phyloP scores from a whole-genome alignment of 2,329 filamentous ascomycete species.

The Hypoxylon sp. region DNA sequence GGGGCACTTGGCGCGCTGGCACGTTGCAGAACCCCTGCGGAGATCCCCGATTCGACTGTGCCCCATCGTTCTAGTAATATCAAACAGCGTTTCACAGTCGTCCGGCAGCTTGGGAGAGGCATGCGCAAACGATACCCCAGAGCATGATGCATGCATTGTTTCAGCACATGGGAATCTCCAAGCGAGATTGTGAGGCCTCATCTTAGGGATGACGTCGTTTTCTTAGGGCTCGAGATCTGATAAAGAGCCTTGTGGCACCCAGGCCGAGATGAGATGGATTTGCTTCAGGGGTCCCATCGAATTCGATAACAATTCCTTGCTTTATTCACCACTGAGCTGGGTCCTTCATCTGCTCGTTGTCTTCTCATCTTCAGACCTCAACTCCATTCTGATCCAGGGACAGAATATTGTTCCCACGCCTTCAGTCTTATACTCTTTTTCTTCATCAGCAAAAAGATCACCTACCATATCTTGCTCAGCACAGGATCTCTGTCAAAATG shows the following conservation, averaged over 20 bases:
- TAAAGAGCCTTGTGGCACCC: constrained; percentile 27
- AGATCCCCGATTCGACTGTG: constrained; percentile 19
- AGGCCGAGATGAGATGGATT: constrained; percentile 15
- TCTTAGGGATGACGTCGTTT: constrained; percentile 23
- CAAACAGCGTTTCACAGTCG: not conserved
- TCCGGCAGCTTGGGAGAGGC: constrained; percentile 1
- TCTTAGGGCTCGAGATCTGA: constrained; percentile 18
- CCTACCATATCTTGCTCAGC: not conserved
- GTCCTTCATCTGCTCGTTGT: not conserved
- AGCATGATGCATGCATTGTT: constrained; percentile 24
- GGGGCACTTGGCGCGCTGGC: constrained; percentile 31
- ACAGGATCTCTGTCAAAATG: constrained; percentile 24
- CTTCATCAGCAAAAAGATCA: too few species aligned
- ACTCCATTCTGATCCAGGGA: not conserved
- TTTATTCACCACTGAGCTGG: not conserved
- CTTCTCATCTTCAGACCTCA: not conserved
- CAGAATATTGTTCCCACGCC: not conserved
- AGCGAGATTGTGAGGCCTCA: constrained; percentile 32
- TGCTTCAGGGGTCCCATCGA: constrained; percentile 9
- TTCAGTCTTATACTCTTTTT: not conserved
- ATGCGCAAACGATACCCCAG: constrained; percentile 26
- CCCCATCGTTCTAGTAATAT: not conserved
- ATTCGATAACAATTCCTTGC: constrained; percentile 6
- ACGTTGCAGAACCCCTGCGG: constrained; percentile 29
- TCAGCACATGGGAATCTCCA: constrained; percentile 27